Evolutionary conservation across 495 filamentous ascomycete genomes (phyloP).

Genomic region (Cenococcum geophilum): DNA sequence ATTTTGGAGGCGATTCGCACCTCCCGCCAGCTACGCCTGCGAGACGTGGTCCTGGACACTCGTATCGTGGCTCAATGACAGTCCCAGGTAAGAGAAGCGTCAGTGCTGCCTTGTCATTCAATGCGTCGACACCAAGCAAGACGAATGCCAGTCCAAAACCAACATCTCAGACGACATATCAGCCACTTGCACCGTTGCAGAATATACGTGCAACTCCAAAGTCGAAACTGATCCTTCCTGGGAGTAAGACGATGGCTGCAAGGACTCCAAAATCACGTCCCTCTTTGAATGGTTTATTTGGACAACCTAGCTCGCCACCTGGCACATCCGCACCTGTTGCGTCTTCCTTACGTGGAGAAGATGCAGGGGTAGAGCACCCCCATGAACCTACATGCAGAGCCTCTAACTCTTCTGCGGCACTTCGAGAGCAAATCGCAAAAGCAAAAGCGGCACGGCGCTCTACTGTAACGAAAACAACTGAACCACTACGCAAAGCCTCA

Average conservation of each 20-base stretch:
- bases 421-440: constrained; percentile 88
- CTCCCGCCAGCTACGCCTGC: constrained; percentile 38
- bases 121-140: constrained; percentile 18
- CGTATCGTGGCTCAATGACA: constrained; percentile 21
- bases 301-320: constrained; percentile 42
- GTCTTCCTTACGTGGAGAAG: neutral
- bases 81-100: constrained; percentile 31
- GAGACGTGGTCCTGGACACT: constrained; percentile 13
- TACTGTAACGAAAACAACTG: constrained; percentile 39
- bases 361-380: constrained; percentile 34
- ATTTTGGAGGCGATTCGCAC: constrained; percentile 32
- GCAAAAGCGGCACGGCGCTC: constrained; percentile 79
- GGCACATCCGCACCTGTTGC: constrained; percentile 17
- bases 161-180: constrained; percentile 8
- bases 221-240: constrained; percentile 37
- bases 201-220: constrained; percentile 38
- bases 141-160: neutral
- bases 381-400: constrained; percentile 18
- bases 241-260: constrained; percentile 47
- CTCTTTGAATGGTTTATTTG: constrained; percentile 50
- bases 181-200: constrained; percentile 30
- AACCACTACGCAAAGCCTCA: constrained; percentile 16
- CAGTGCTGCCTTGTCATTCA: constrained; percentile 27
- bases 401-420: constrained; percentile 58
- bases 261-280: constrained; percentile 50